Conservation (phyloP, 805 yeast genomes). For the Saccharomyces jurei region DNA sequence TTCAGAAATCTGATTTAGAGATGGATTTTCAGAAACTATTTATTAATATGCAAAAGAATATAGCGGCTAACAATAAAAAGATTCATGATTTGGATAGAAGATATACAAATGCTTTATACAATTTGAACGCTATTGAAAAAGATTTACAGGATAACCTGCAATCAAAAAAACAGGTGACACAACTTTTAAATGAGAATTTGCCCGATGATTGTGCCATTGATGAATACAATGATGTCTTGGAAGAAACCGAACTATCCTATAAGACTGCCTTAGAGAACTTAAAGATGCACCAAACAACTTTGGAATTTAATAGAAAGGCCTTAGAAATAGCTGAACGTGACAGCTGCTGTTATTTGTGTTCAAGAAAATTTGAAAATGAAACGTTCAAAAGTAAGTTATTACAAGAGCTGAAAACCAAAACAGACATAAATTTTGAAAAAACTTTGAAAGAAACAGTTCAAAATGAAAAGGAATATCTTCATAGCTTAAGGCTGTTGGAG, state of each 20-base stretch:
- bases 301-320: constrained; percentile 64
- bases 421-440: constrained; percentile 28
- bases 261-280: constrained; percentile 53
- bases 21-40: constrained; percentile 14
- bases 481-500: constrained; percentile 16
- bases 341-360: constrained; percentile 65
- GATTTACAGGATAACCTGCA: constrained; percentile 9
- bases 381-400: constrained; percentile 22
- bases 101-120: constrained; percentile 12
- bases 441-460: constrained; percentile 29
- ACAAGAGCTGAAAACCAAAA: constrained; percentile 25
- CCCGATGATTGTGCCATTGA: constrained; percentile 38
- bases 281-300: constrained; percentile 62
- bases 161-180: constrained; percentile 8
- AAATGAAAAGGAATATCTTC: constrained; percentile 28
- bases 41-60: constrained; percentile 15
- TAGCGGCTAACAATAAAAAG: constrained; percentile 11
- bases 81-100: constrained; percentile 8
- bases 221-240: constrained; percentile 42
- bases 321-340: constrained; percentile 49
- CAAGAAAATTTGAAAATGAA: constrained; percentile 47
- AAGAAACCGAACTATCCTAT: constrained; percentile 54
- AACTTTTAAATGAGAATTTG: constrained; percentile 23
- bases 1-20: constrained; percentile 11
- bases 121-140: constrained; percentile 5